These are phyloP conservation scores for Apiospora saccharicola DNA, from an alignment of 2,329 filamentous ascomycete species.

Conservation along the genomic window DNA sequence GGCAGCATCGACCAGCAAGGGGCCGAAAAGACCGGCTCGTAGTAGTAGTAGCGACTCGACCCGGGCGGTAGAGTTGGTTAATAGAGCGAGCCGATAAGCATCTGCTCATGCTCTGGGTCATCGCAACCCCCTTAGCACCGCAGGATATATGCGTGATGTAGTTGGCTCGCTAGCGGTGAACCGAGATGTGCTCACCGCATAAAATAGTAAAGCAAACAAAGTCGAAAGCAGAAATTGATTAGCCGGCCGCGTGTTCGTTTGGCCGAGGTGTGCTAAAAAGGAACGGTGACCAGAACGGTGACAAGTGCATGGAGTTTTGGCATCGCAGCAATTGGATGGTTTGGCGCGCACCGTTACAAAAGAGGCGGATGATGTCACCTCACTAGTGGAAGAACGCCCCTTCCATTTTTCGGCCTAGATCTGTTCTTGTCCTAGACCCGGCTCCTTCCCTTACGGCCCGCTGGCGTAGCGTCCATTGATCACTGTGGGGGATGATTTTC, in stretches of 20 bases:
- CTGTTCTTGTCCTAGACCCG: conserved; percentile 3
- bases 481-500: background rate
- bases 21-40: background rate
- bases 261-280: background rate
- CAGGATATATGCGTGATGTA: background rate
- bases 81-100: conserved; percentile 18
- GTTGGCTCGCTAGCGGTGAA: background rate
- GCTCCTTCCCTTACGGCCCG: conserved; percentile 10
- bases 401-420: background rate
- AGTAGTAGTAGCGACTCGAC: background rate
- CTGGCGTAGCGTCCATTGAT: background rate
- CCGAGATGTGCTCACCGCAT: background rate
- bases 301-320: background rate
- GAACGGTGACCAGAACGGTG: no score
- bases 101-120: conserved; percentile 17
- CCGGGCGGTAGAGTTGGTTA: conserved; percentile 4
- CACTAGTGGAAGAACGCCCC: background rate
- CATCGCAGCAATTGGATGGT: conserved; percentile 4
- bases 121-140: conserved; percentile 15
- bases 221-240: background rate
- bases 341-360: conserved; percentile 8
- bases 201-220: background rate
- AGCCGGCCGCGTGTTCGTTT: background rate
- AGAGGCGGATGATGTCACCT: conserved; percentile 19
- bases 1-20: background rate